Evolutionary conservation across 108 stramenopile genomes (phyloP), one percentile per base, ranked within the genome.

Genomic region (Skeletonema potamos): DNA sequence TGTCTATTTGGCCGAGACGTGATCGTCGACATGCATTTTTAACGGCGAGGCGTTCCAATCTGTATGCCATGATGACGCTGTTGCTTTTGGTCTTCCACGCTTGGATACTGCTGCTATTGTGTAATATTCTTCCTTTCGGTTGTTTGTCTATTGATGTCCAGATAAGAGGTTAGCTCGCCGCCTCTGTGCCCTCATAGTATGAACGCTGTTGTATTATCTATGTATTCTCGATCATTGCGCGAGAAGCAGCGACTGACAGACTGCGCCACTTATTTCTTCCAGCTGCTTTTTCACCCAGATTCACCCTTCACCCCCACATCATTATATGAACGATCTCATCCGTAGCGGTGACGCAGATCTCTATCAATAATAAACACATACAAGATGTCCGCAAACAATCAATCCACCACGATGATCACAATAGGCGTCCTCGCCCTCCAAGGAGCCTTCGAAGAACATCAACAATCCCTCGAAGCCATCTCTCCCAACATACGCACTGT

Each of bases 401-500:
- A 70, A n/a, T n/a, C n/a, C 30, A 28, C 69, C 46, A 74, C n/a
- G n/a, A n/a, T n/a, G n/a, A n/a, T 82, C 36, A 68, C 89, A 27
- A 88, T 97, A 63, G 97, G 97, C 63, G 93, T 96, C 36, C 81
- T 97, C 18, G 92, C 96, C 34, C 84, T 98, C 27, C 97, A 98
- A 76, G 98, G 98, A 10, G 97, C 97, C 29, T 97, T 99, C 73
- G 90, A 88, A 79, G 96, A 99, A 84, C 98, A 99, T 77, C 87
- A 94, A 72, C 68, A 77, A 43, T 77, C 77, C 55, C 59, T 98
- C 22, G 81, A 89, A 66, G 71, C 75, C 33, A 41, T 81, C 34
- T 77, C 62, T 2, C 54, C 58, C 8, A 28, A 33, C n/a, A 48
- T 76, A 68, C 34, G 43, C 44, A 76, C 75, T n/a, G 39, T 64